Percentiles rank a stretch among this genome's conserved stretches.
Conservation (phyloP, 495 filamentous ascomycete species). For the Podospora bellae-mahoneyi region DNA sequence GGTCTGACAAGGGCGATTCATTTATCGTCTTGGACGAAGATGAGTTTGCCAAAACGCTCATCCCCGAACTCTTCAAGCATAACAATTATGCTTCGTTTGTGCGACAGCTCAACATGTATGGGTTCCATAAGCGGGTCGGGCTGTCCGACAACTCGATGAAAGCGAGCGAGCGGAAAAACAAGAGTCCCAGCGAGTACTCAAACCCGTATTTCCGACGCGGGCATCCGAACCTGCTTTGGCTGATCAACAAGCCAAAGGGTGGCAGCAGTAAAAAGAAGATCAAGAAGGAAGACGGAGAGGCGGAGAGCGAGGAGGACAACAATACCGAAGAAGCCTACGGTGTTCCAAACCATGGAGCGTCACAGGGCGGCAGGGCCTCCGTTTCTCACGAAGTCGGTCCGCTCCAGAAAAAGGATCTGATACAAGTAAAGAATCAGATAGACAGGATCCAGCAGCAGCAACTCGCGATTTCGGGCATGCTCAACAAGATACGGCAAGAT, state of each 20-base stretch:
- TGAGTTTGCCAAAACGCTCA: conserved; percentile 95
- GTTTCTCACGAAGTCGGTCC: conserved; percentile 42
- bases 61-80: conserved; percentile 97
- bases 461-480: conserved; percentile 71
- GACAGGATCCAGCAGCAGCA: conserved; percentile 80
- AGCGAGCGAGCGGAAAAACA: conserved; percentile 92
- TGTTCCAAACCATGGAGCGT: conserved; percentile 10
- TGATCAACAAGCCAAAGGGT: conserved; percentile 95
- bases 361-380: conserved; percentile 23
- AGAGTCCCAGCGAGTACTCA: conserved; percentile 95
- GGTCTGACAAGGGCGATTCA: conserved; percentile 93
- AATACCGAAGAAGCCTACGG: conserved; percentile 37
- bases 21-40: conserved; percentile 98
- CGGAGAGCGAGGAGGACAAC: conserved; percentile 67
- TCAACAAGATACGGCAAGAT: conserved; percentile 73
- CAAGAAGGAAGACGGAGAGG: conserved; percentile 66
- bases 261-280: conserved; percentile 54
- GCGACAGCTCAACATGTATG: conserved; percentile 98
- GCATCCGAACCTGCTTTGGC: conserved; percentile 89
- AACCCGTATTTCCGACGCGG: conserved; percentile 95
- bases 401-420: conserved; percentile 74
- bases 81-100: conserved; percentile 99
- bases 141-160: conserved; percentile 97
- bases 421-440: conserved; percentile 73
- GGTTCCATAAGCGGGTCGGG: conserved; percentile 97